Percentiles rank a stretch among this genome's conserved stretches.
Conservation (phyloP, 2,329 filamentous ascomycete species). For the Cadophora malorum region DNA sequence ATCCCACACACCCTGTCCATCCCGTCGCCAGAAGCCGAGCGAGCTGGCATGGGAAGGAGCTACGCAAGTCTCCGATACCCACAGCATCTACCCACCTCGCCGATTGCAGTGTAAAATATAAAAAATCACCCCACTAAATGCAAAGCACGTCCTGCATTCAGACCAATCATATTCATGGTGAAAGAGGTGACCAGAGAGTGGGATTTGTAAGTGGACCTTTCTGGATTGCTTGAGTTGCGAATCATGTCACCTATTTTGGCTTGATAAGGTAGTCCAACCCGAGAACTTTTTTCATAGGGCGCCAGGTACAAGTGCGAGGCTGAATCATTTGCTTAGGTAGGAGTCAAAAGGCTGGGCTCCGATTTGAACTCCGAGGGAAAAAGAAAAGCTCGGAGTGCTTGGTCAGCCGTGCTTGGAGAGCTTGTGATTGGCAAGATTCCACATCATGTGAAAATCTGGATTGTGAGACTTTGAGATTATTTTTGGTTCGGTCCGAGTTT, state of each 20-base stretch:
- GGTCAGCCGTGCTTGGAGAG: background rate
- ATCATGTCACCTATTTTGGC: background rate
- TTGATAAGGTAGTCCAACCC: background rate
- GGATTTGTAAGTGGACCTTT: constrained; percentile 8
- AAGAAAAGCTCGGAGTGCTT: background rate
- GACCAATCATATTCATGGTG: background rate
- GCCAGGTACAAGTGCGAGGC: background rate
- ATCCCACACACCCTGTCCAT: no score
- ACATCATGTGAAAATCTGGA: no score
- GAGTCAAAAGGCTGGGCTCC: background rate
- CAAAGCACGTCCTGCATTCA: background rate
- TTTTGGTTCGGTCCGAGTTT: no score
- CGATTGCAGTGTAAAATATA: background rate
- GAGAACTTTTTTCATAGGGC: background rate
- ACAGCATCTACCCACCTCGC: background rate
- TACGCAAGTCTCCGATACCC: constrained; percentile 13
- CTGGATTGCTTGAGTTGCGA: background rate
- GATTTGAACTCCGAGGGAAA: background rate
- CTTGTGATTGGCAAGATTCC: background rate
- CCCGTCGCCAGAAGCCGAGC: constrained; percentile 18
- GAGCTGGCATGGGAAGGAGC: background rate
- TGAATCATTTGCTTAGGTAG: constrained; percentile 1
- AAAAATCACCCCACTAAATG: background rate
- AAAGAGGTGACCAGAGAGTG: constrained; percentile 2
- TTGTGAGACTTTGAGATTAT: no score